phyloP scores from a whole-genome alignment of 2,329 filamentous ascomycete species.

The Monosporascus sp. region DNA sequence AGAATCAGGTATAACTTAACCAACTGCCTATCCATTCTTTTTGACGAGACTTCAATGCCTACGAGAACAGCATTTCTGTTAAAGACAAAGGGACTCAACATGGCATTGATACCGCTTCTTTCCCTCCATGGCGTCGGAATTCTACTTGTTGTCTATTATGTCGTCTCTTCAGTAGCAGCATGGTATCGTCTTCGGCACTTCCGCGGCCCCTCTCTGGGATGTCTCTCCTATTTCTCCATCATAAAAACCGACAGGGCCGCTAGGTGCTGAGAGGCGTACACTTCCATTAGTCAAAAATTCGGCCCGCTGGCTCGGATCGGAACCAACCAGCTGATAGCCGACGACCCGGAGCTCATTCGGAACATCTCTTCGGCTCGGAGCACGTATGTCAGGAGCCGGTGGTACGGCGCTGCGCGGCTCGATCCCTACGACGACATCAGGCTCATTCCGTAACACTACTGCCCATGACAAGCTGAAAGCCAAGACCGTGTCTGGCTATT shows the following conservation, averaged over 20 bases:
- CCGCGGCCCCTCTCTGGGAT: not conserved
- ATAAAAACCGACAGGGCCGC: not conserved
- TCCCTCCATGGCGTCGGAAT: not conserved
- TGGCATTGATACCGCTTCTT: not conserved
- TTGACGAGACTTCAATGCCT: too few species aligned
- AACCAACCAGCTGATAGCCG: conserved; percentile 27
- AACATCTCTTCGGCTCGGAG: conserved; percentile 25
- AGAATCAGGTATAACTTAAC: too few species aligned
- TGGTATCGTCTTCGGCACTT: not conserved
- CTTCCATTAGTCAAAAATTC: conserved; percentile 2
- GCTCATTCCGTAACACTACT: conserved; percentile 38
- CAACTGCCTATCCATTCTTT: too few species aligned
- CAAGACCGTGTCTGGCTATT: conserved; percentile 11
- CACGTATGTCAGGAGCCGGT: conserved; percentile 11
- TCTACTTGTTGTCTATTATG: not conserved
- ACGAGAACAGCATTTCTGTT: too few species aligned
- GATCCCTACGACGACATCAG: conserved; percentile 38
- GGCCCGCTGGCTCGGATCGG: conserved; percentile 33
- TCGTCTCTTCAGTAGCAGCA: not conserved
- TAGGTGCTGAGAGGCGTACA: not conserved
- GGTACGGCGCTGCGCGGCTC: conserved; percentile 10
- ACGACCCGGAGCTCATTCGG: conserved; percentile 31
- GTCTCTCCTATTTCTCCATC: not conserved
- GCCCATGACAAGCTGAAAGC: conserved; percentile 31
- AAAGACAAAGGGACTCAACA: not conserved